Evolutionary conservation across 345 rosid species (phyloP), one percentile per base, ranked within the genome.

Genomic region (Brassica napus): DNA sequence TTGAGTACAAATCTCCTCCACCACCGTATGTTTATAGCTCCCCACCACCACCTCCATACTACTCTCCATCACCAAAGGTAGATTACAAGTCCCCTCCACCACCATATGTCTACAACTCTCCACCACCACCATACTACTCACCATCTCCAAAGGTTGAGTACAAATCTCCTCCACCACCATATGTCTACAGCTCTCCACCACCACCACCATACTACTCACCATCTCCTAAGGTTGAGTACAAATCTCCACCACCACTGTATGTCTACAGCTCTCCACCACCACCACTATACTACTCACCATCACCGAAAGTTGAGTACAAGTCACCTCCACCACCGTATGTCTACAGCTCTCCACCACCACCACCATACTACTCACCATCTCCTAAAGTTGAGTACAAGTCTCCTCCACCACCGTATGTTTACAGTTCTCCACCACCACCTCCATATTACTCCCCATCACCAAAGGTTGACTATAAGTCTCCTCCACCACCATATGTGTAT

Each of bases 11-110:
- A 5, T 66, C 70, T 18, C 70, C 70, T 18, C 70, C 70, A 37
- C 70, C 70, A 37, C 70, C 70, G 2, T 66, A 66, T 37, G 70
- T 66, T 4, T 66, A 66, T 54, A 66, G 54, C 6, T 66, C 70
- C 0, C 70, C 70, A 18, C 70, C 70, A 66, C 58, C 58, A 15
- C 70, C 70, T 10, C 70, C 55, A 11, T 65, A 65, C 30, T 65
- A 65, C n/a, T 35, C 69, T 1, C 69, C 69, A 35, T 35, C 69
- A 0, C 69, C 69, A 0, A 65, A 65, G 4, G 30, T 65, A 1
- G 69, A 65, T 0, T 65, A 65, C 52, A 65, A 65, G 1, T 65
- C 69, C 35, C 52, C 69, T 16, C 69, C 69, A 8, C 69, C 69
- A 65, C 69, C 69, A 3, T 65, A 65, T 35, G 69, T 65, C 1